Base-by-base conservation (phyloP, 441 rosid genomes). In the Pelargonium cotyledonis region DNA sequence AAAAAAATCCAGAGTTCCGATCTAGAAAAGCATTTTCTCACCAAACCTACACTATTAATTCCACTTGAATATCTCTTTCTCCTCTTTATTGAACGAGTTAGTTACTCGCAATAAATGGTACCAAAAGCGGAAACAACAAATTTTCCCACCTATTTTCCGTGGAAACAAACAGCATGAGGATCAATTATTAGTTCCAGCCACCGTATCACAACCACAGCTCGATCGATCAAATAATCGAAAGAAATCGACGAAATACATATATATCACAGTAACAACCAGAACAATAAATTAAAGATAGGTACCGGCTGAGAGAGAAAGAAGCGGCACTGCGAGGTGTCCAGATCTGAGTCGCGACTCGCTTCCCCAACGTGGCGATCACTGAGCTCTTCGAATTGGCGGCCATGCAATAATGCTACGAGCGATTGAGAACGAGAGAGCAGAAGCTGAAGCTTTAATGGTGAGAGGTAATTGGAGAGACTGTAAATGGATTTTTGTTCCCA, bases 381-480 rank as follows among this genome's bases (percentile, higher is more conserved):
- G 55, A 49, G 15, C 55, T 49, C 55, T 49, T 12, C 15, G 55
- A 14, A 49, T 74, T 78, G 73, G 88, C 84, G 73, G 86, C 89
- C 86, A 84, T 90, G 71, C 77, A 77, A 81, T 3, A 12, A 16
- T 4, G 14, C n/a, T 11, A 1, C 4, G 14, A 47, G 55, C 1
- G 14, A 47, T n/a, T 10, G 14, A 11, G 14, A 12, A 12, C n/a
- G n/a, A n/a, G n/a, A n/a, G n/a, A n/a, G n/a, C n/a, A n/a, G n/a
- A 8, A 47, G 55, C 55, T 11, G 2, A 26, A 26, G 2, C 31
- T 26, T 26, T 26, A 26, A 26, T 1, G 31, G 31, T 26, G 2
- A 26, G 31, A 26, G 2, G 2, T 26, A 26, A 26, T 26, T 26
- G 2, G 31, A 26, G 31, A 26, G 55, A 49, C 16, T 14, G 5